Conservation (phyloP, 2,329 filamentous ascomycete genomes). For the Rhinocladiella mackenziei region DNA sequence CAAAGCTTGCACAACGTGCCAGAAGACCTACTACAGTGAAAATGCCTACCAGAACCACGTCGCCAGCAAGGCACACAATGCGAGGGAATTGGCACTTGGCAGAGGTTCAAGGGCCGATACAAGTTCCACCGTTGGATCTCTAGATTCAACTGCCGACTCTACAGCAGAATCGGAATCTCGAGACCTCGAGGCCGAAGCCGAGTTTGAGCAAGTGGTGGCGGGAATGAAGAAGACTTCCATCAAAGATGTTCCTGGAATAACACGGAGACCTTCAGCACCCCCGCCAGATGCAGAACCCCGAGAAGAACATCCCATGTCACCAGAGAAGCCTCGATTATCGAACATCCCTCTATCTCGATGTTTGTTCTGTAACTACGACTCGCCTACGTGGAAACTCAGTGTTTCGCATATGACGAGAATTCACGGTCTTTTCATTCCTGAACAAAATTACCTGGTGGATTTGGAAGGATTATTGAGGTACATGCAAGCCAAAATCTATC, state of each 20-base stretch:
- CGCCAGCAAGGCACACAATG: slow-evolving; percentile 82
- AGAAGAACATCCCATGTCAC: slow-evolving; percentile 38
- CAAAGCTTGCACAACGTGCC: slow-evolving; percentile 73
- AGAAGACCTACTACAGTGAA: slow-evolving; percentile 92
- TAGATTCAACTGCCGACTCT: slow-evolving; percentile 54
- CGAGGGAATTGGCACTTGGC: slow-evolving; percentile 53
- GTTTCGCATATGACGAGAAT: slow-evolving; percentile 84
- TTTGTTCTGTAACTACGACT: slow-evolving; percentile 88
- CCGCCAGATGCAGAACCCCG: slow-evolving; percentile 35
- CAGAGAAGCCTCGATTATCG: slow-evolving; percentile 21
- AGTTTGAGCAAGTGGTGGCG: slow-evolving; percentile 70
- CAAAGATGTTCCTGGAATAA: slow-evolving; percentile 47
- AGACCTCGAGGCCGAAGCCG: slow-evolving; percentile 48
- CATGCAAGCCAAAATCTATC: slow-evolving; percentile 73
- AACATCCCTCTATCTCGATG: slow-evolving; percentile 56
- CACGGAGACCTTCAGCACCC: slow-evolving; percentile 41
- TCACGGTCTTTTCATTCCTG: slow-evolving; percentile 95
- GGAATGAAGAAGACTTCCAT: slow-evolving; percentile 65
- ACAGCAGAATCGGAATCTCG: slow-evolving; percentile 37
- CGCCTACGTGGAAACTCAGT: slow-evolving; percentile 70
- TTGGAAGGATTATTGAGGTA: slow-evolving; percentile 75
- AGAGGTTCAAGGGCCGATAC: slow-evolving; percentile 41
- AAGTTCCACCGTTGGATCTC: slow-evolving; percentile 60
- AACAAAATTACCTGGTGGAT: slow-evolving; percentile 77
- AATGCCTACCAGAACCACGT: slow-evolving; percentile 94